A percentile compares a stretch with the other conserved stretches of the same genome.
These are phyloP conservation scores for Ceratobasidium sp. DNA, from an alignment of 1,284 basidiomycete species.

Conservation along the genomic window DNA sequence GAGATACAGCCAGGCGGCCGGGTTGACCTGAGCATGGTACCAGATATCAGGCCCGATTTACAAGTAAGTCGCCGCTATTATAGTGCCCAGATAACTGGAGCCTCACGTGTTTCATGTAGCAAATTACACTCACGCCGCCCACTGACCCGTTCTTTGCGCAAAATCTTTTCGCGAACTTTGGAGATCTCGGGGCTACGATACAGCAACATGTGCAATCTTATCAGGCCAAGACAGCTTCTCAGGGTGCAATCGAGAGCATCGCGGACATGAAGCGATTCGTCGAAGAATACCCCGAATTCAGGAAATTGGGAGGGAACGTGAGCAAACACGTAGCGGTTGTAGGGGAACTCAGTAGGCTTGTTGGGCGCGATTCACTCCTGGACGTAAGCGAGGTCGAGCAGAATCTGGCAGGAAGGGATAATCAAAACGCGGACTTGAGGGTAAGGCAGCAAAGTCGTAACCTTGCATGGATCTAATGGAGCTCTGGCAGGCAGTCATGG, in stretches of 20 bases:
- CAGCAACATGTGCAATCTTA: conserved; percentile 96
- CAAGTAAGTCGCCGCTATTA: conserved; percentile 62
- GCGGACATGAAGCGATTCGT: conserved; percentile 98
- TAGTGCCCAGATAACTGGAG: not conserved
- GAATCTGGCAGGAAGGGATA: conserved; percentile 85
- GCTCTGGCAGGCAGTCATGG: conserved; percentile 73
- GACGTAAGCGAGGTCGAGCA: conserved; percentile 96
- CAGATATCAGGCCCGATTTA: conserved; percentile 86
- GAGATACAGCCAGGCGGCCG: conserved; percentile 90
- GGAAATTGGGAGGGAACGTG: conserved; percentile 95
- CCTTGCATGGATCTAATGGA: conserved; percentile 16
- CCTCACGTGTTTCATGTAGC: conserved; percentile 58
- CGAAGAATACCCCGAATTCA: conserved; percentile 98
- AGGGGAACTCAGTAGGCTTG: conserved; percentile 91
- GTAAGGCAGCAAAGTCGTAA: conserved; percentile 54
- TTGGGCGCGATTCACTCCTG: conserved; percentile 84
- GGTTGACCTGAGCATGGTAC: conserved; percentile 84
- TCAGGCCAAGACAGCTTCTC: conserved; percentile 76
- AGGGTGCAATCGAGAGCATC: conserved; percentile 91
- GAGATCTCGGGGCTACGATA: conserved; percentile 92
- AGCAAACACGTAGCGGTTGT: conserved; percentile 98
- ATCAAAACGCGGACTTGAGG: conserved; percentile 79
- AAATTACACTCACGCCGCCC: conserved; percentile 90
- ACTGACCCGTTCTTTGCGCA: conserved; percentile 96
- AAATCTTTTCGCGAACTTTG: conserved; percentile 93